Conservation (phyloP, 2,329 filamentous ascomycete genomes). For the Colletotrichum chlorophyti region DNA sequence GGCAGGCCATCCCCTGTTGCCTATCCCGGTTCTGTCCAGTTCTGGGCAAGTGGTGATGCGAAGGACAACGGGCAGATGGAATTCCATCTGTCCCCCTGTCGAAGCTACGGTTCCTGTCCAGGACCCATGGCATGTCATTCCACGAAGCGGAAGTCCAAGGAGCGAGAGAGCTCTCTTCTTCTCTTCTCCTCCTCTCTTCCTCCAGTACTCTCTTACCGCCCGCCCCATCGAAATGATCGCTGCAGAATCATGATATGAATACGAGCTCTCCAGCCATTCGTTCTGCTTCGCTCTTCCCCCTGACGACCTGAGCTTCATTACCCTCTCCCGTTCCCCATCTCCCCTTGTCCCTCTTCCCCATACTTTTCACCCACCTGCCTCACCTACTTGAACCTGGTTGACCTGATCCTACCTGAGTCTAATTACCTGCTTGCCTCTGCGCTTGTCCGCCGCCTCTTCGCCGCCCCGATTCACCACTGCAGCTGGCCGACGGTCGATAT, state of each 20-base stretch:
- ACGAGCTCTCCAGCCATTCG: constrained; percentile 13
- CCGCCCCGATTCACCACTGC: constrained; percentile 4
- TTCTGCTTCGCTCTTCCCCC: background rate
- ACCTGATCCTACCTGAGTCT: background rate
- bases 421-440: background rate
- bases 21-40: constrained; percentile 24
- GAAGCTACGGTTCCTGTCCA: constrained; percentile 10
- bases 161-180: too few relatives aligned
- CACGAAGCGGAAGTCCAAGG: background rate
- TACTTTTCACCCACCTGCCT: background rate
- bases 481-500: background rate
- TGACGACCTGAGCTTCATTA: background rate
- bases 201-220: constrained; percentile 13
- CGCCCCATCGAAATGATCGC: background rate
- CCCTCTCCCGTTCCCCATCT: background rate
- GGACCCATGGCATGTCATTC: constrained; percentile 23
- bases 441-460: background rate
- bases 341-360: background rate
- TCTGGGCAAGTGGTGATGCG: constrained; percentile 20
- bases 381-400: constrained; percentile 1
- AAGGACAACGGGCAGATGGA: constrained; percentile 1
- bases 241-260: constrained; percentile 27
- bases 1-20: constrained; percentile 7
- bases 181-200: background rate
- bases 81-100: constrained; percentile 9